Evolutionary conservation across 1,284 basidiomycete genomes (phyloP), one percentile per base, ranked within the genome.

Genomic region (Fistulinella cinereoalba): DNA sequence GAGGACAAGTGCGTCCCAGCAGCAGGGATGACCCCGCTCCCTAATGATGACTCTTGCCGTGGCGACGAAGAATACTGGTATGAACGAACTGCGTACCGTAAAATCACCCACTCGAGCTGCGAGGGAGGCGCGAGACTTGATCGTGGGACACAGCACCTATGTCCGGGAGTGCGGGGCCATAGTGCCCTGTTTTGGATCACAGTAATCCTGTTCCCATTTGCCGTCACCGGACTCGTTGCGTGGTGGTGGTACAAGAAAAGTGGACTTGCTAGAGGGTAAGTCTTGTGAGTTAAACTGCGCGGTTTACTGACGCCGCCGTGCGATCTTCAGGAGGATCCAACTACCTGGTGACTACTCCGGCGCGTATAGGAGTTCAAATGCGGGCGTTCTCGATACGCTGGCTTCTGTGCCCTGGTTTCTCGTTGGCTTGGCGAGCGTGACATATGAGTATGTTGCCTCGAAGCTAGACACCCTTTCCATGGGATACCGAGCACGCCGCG

Each of bases 331-430:
- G 22, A 82, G 80, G 5, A 94, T 94, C 51, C 85, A 91, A 10
- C 72, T 95, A 9, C 88, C 88, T 3, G 77, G 51, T 2, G 62
- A 66, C 15, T 38, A 81, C 45, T 59, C 64, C 9, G 48, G 67
- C 6, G 56, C 62, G 5, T 66, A 72, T 33, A 61, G 65, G 33
- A 57, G 62, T 19, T 42, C 52, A 2, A 71, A 75, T 16, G 75
- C 83, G 0, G 77, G 81, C 21, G 55, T 74, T 0, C 50, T 92
- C 44, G 81, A 75, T 15, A 92, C 87, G 6, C 60, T 95, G 29
- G 89, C 88, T 3, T 88, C 84, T 9, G 79, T 96, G 4, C 93
- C 92, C 1, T 93, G 86, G 83, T 94, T 88, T 73, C 62, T 94
- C 41, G 57, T 96, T 42, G 93, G 92, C 16, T 57, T 93, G 18